Evolutionary conservation across 495 filamentous ascomycete species (phyloP).

Genomic region (Aspergillus taichungensis): DNA sequence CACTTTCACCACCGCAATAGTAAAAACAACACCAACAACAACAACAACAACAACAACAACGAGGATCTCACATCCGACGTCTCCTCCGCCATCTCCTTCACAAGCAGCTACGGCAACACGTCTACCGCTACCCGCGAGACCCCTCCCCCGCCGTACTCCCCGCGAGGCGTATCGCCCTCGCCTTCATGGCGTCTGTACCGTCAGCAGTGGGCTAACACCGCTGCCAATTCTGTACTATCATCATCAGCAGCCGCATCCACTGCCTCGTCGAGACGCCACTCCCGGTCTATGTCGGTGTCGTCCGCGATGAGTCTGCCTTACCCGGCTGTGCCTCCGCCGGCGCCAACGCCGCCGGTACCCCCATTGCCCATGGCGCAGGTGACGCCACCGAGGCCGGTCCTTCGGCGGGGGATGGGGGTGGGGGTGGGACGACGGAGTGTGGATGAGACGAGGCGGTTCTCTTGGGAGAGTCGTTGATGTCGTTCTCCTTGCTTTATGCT

Average conservation of each 20-base stretch:
- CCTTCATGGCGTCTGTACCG: constrained; percentile 6
- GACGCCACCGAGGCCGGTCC: constrained; percentile 15
- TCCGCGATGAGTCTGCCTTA: constrained; percentile 12
- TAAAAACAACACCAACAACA: no score
- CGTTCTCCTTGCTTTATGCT: not conserved
- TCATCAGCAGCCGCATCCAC: no score
- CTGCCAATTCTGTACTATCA: no score
- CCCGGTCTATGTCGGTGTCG: constrained; percentile 29
- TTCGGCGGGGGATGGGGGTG: constrained; percentile 11
- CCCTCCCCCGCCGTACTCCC: constrained; percentile 38
- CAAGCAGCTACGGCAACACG: constrained; percentile 41
- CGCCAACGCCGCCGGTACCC: constrained; percentile 2
- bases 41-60: no score
- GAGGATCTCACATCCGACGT: constrained; percentile 30
- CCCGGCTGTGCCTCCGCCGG: not conserved
- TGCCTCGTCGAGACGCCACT: no score
- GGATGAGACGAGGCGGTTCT: constrained; percentile 17
- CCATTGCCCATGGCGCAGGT: constrained; percentile 22
- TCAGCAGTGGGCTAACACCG: no score
- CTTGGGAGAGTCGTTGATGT: constrained; percentile 25
- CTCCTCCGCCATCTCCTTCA: constrained; percentile 37
- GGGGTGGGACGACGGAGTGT: constrained; percentile 6
- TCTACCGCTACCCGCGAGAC: constrained; percentile 40
- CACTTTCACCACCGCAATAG: no score
- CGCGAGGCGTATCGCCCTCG: constrained; percentile 16